Conservation (phyloP, 2,329 filamentous ascomycete genomes). For the Ophiostoma ulmi region DNA sequence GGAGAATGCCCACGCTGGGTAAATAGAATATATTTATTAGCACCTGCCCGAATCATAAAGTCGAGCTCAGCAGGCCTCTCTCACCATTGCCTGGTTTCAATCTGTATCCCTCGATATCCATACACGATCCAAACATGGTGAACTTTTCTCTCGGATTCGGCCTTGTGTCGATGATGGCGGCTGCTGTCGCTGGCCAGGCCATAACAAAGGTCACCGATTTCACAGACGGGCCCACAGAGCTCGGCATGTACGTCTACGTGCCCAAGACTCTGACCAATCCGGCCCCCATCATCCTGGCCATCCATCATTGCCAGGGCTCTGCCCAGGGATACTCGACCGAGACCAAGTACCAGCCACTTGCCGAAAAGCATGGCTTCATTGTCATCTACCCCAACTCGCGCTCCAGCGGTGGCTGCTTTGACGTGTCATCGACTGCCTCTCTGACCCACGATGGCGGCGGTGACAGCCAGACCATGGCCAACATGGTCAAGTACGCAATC, state of each 20-base stretch:
- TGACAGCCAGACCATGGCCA: conserved; percentile 47
- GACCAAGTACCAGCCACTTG: conserved; percentile 48
- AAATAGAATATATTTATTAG: neutral
- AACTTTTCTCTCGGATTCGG: conserved; percentile 15
- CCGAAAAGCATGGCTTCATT: conserved; percentile 54
- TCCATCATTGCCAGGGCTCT: conserved; percentile 54
- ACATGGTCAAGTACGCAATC: conserved; percentile 48
- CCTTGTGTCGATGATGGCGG: conserved; percentile 26
- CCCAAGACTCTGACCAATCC: conserved; percentile 32
- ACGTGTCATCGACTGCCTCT: conserved; percentile 49
- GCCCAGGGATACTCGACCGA: conserved; percentile 48
- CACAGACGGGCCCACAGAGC: conserved; percentile 33
- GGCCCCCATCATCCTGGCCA: conserved; percentile 43
- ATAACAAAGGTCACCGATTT: conserved; percentile 34
- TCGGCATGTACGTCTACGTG: conserved; percentile 30
- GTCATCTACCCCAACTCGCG: conserved; percentile 44
- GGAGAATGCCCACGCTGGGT: neutral
- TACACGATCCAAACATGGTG: neutral
- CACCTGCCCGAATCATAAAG: neutral
- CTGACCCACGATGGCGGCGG: conserved; percentile 49
- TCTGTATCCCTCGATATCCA: neutral
- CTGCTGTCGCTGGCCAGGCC: conserved; percentile 31
- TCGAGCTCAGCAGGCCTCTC: neutral
- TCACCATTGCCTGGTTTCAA: neutral
- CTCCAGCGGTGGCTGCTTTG: conserved; percentile 49